Evolutionary conservation across 1,284 basidiomycete genomes (phyloP), one percentile per base, ranked within the genome.

Genomic region (Ceratobasidium sp.): DNA sequence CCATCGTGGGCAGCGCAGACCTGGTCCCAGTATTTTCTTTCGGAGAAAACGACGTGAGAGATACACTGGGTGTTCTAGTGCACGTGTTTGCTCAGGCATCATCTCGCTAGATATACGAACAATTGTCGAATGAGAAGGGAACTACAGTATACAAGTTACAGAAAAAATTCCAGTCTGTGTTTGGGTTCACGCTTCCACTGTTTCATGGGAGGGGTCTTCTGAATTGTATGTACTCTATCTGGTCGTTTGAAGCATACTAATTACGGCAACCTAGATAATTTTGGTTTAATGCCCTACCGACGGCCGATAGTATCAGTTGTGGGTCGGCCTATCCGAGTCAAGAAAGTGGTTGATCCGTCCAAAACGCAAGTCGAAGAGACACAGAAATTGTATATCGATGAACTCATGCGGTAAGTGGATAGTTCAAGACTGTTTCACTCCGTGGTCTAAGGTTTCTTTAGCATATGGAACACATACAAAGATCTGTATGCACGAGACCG

Each of bases 21-120:
- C 87, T 98, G 8, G 96, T 98, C 0, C 97, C 96, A 0, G 95
- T 97, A 0, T 98, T 98, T 82, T 96, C 95, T 0, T 99, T 99
- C 81, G 97, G 97, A 23, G 97, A 99, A 86, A 99, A 99, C 83
- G 97, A 99, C 83, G 95, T 96, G 78, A 81, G 92, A 87, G 5
- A 20, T 51, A 17, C 11, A 47, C 26, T n/a, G 65, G 47, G 10
- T 39, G 28, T 11, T 31, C n/a, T n/a, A n/a, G n/a, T n/a, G n/a
- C n/a, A n/a, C n/a, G 17, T 35, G 7, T 26, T 45, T 23, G 20
- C 20, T 49, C 37, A 26, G 26, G 3, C 26, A 33, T 35, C 23
- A 33, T 28, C 31, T 76, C 71, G 58, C 11, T 79, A 97, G 93
- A 97, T 99, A 71, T 99, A 95, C 81, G 89, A 96, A 79, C 97